These are phyloP conservation scores for Nigrospora osmanthi DNA, from an alignment of 2,329 filamentous ascomycete genomes.

Conservation along the genomic window DNA sequence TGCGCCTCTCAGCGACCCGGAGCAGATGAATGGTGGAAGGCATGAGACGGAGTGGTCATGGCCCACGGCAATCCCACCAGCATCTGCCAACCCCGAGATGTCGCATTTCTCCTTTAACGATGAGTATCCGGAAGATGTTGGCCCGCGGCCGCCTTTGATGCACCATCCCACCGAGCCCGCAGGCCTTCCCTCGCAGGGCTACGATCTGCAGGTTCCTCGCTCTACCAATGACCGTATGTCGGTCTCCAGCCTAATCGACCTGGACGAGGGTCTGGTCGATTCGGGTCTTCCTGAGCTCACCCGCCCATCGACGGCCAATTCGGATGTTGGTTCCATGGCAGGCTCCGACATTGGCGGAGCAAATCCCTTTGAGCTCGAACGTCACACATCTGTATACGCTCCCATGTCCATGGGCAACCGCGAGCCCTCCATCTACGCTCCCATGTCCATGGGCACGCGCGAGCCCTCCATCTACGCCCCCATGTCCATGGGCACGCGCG, in stretches of 20 bases:
- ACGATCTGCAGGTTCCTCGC: slow-evolving; percentile 31
- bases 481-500: background rate
- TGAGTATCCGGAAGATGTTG: slow-evolving; percentile 17
- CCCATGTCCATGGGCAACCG: slow-evolving; percentile 29
- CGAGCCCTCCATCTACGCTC: slow-evolving; percentile 31
- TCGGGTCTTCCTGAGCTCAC: slow-evolving; percentile 37
- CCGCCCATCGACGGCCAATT: slow-evolving; percentile 52
- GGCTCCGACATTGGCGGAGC: slow-evolving; percentile 50
- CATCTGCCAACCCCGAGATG: slow-evolving; percentile 44
- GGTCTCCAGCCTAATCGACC: slow-evolving; percentile 40
- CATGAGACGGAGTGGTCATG: slow-evolving; percentile 52
- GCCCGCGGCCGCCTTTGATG: slow-evolving; percentile 33
- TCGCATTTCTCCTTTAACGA: slow-evolving; percentile 41
- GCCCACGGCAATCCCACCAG: slow-evolving; percentile 43
- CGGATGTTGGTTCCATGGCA: slow-evolving; percentile 45
- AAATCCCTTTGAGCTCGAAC: slow-evolving; percentile 52
- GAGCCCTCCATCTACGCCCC: slow-evolving; percentile 31
- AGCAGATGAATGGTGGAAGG: slow-evolving; percentile 42
- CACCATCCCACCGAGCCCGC: slow-evolving; percentile 46
- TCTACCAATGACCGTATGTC: slow-evolving; percentile 30
- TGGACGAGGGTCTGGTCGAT: slow-evolving; percentile 33
- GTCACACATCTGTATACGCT: slow-evolving; percentile 49
- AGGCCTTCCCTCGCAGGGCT: slow-evolving; percentile 27
- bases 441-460: slow-evolving; percentile 27
- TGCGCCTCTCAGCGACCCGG: slow-evolving; percentile 50